These are phyloP conservation scores for Zhuliangozyma blackwelliae DNA, from an alignment of 1,139 yeast species.

Conservation along the genomic window DNA sequence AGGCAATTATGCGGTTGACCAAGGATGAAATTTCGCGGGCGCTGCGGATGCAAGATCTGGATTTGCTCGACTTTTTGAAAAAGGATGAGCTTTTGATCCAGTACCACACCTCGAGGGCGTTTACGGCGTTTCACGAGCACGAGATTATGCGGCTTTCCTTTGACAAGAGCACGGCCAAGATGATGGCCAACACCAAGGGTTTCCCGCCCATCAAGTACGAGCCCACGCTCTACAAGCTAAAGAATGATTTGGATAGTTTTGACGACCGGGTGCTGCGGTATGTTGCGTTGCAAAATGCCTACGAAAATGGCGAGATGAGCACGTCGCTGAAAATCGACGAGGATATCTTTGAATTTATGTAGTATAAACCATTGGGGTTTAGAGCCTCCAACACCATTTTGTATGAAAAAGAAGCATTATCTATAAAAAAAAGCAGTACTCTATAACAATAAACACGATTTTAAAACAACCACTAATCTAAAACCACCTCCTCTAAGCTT, in stretches of 20 bases:
- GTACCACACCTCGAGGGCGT: conserved; percentile 23
- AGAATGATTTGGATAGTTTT: conserved; percentile 21
- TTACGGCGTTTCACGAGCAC: conserved; percentile 34
- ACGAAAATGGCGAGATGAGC: conserved; percentile 1
- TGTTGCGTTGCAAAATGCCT: conserved; percentile 12
- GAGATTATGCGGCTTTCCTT: conserved; percentile 30
- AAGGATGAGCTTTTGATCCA: conserved; percentile 34
- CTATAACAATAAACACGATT: too few relatives aligned
- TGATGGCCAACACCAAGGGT: conserved; percentile 18
- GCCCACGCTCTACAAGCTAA: conserved; percentile 29
- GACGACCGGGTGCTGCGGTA: conserved; percentile 23
- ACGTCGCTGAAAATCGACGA: background rate
- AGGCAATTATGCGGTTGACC: conserved; percentile 11
- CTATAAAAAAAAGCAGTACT: too few relatives aligned
- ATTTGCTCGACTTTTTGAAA: conserved; percentile 23
- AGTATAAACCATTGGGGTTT: too few relatives aligned
- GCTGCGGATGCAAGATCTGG: conserved; percentile 18
- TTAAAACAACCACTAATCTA: too few relatives aligned
- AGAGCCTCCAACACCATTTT: too few relatives aligned
- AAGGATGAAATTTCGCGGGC: conserved; percentile 19
- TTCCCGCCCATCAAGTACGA: conserved; percentile 34
- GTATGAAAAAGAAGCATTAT: too few relatives aligned
- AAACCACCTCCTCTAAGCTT: conserved; percentile 9
- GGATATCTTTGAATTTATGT: too few relatives aligned
- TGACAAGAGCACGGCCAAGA: conserved; percentile 25